Base-by-base conservation (phyloP, 306 rosid genomes). In the Quercus glauca region DNA sequence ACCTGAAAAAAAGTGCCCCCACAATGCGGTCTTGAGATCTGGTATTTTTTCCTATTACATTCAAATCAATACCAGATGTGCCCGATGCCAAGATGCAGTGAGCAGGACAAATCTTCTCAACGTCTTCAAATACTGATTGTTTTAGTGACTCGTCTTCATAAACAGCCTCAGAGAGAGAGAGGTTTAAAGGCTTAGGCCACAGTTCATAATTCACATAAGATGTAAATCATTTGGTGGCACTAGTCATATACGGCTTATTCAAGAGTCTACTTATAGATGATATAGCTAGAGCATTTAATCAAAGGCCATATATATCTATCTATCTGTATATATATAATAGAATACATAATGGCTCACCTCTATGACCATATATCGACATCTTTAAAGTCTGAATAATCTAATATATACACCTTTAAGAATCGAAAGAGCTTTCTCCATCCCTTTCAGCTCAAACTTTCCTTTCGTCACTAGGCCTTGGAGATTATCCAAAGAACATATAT, bases 1-100 rank as follows among this genome's bases (percentile, higher is more conserved):
- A 96, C 99, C 98, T 93, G 92, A 93, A 96, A 91, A 96, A 96
- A 76, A 93, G 99, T 80, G 99, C 99, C 69, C 99, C 98, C 73
- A 84, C 87, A 5, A 91, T 83, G 67, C 99, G 92, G 83, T 93
- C 97, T 58, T 83, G 89, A 79, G 97, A 88, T 60, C 70, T 82
- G 77, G 91, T 88, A 85, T 87, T 91, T 76, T 90, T 86, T 71
- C 99, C 92, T 73, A 96, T 60, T 78, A 90, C 3, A 86, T 84
- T 85, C 76, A 96, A 96, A 85, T 96, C 92, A 79, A 96, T 90
- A 21, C 96, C 91, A 21, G 98, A 93, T 41, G 99, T 96, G 83
- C 93, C 93, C 74, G 97, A 45, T 13, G 98, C 94, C 84, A 96
- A 88, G 69, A 91, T 88, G 82, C 98, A 93, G 83, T 90, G 93